Percentiles rank a stretch among this genome's conserved stretches.
These are phyloP conservation scores for Calonectria fujianensis DNA, from an alignment of 2,329 filamentous ascomycete genomes.

Conservation along the genomic window DNA sequence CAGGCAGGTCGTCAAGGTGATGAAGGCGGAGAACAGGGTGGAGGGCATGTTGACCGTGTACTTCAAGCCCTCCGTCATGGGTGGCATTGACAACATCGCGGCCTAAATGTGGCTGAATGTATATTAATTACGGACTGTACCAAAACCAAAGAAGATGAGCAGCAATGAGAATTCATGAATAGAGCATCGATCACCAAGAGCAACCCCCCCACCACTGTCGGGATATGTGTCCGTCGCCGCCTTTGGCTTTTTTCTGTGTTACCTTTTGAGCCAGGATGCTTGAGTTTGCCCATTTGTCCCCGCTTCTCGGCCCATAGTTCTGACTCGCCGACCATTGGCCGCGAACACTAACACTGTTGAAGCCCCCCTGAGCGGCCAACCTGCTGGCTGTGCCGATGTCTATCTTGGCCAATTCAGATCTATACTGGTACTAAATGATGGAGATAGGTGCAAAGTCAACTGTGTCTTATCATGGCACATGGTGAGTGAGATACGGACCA, in stretches of 20 bases:
- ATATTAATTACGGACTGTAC: slow-evolving; percentile 11
- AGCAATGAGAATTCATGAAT: background rate
- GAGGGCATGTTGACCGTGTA: slow-evolving; percentile 64
- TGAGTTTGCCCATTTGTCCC: background rate
- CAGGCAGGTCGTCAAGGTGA: slow-evolving; percentile 59
- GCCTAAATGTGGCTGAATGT: background rate
- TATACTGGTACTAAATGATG: slow-evolving; percentile 62
- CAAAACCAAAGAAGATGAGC: background rate
- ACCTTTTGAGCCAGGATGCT: background rate
- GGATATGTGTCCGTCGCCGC: background rate
- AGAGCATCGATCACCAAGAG: background rate
- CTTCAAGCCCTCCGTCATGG: slow-evolving; percentile 60
- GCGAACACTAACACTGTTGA: slow-evolving; percentile 61
- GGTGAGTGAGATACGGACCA: slow-evolving; percentile 54
- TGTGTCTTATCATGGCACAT: slow-evolving; percentile 61
- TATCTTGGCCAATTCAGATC: slow-evolving; percentile 64
- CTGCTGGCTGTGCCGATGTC: slow-evolving; percentile 54
- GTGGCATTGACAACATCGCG: slow-evolving; percentile 45
- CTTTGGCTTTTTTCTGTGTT: background rate
- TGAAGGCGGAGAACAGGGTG: slow-evolving; percentile 60
- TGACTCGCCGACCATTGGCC: slow-evolving; percentile 49
- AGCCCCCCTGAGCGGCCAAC: slow-evolving; percentile 67
- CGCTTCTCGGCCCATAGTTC: background rate
- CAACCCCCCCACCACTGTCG: background rate
- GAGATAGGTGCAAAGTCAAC: slow-evolving; percentile 55